Evolutionary conservation across 164 flowering plant genomes (phyloP), one percentile per base, ranked within the genome.

Genomic region (Umbilicus rupestris): DNA sequence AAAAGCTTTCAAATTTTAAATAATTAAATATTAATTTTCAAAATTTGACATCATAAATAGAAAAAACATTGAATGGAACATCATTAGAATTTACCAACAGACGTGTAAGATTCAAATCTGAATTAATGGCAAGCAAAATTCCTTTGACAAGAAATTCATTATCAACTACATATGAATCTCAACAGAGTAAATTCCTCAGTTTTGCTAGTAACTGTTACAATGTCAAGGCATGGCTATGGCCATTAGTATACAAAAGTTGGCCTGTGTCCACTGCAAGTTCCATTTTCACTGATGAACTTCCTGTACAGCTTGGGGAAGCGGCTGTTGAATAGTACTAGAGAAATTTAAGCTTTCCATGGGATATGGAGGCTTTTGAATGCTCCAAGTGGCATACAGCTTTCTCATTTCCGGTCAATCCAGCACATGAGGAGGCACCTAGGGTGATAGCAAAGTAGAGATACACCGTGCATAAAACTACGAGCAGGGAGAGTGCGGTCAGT

Each of bases 381-480:
- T 76, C 71, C 68, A 80, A 65, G 24, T 71, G 81, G 75, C 96
- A 89, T 65, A 72, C 46, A 0, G 82, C 85, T 66, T 75, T 81
- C 46, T 83, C 71, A 3, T 76, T 63, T 33, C 85, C 91, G 1
- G 70, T 62, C 76, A 89, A 64, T 0, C 79, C 87, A 7, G 82
- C 78, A 50, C 96, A 89, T 3, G 83, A 69, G 20, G 69, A n/a
- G 42, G 72, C 70, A 9, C 89, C 93, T 39, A 89, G 74, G 26
- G 91, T 89, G 69, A 89, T 77, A 3, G 92, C 96, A 70, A 89
- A 87, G 72, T 89, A 87, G 46, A 89, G 89, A 70, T 89, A 89
- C 37, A 89, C 35, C 3, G 85, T 79, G 79, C 96, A 89, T 15
- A 89, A 76, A 72, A 84, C 69, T 64, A 76, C 75, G 66, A 89